These are phyloP conservation scores for Samsoniella hepiali DNA, from an alignment of 2,329 filamentous ascomycete species.

Conservation along the genomic window DNA sequence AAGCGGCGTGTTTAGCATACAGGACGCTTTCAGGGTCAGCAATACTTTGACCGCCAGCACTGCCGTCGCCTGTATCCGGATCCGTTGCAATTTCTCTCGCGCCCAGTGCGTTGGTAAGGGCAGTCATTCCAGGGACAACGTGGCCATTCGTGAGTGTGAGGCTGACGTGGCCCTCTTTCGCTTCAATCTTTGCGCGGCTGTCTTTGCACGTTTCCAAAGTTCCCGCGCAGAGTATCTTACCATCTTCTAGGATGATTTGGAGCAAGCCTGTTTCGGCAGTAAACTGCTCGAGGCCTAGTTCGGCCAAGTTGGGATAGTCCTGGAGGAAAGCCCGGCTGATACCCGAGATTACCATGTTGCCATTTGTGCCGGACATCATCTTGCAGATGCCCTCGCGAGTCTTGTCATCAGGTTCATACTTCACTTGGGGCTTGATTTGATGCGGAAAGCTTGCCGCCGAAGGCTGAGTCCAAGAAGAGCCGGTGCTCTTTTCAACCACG, in stretches of 20 bases:
- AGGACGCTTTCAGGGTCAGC: slow-evolving; percentile 31
- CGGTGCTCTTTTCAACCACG: slow-evolving; percentile 30
- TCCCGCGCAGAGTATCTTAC: neutral
- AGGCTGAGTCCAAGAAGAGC: slow-evolving; percentile 18
- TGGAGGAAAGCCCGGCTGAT: slow-evolving; percentile 36
- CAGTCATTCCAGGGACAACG: slow-evolving; percentile 47
- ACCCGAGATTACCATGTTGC: slow-evolving; percentile 36
- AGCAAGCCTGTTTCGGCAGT: neutral
- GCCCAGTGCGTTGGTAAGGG: slow-evolving; percentile 46
- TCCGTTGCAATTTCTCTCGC: slow-evolving; percentile 48
- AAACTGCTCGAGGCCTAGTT: neutral
- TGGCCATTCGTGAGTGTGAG: slow-evolving; percentile 45
- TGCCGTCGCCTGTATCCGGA: slow-evolving; percentile 45
- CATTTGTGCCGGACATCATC: slow-evolving; percentile 21
- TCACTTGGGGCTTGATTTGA: slow-evolving; percentile 25
- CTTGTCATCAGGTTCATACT: slow-evolving; percentile 21
- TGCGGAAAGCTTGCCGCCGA: neutral
- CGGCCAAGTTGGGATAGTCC: slow-evolving; percentile 16
- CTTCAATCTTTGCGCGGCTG: slow-evolving; percentile 25
- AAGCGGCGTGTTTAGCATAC: slow-evolving; percentile 40
- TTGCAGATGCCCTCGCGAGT: slow-evolving; percentile 27
- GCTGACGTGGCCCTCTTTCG: slow-evolving; percentile 28
- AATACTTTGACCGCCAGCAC: slow-evolving; percentile 27
- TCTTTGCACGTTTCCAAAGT: neutral
- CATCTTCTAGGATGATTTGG: neutral